Conservation (phyloP, 2,329 filamentous ascomycete genomes). For the Botrytis hyacinthi region DNA sequence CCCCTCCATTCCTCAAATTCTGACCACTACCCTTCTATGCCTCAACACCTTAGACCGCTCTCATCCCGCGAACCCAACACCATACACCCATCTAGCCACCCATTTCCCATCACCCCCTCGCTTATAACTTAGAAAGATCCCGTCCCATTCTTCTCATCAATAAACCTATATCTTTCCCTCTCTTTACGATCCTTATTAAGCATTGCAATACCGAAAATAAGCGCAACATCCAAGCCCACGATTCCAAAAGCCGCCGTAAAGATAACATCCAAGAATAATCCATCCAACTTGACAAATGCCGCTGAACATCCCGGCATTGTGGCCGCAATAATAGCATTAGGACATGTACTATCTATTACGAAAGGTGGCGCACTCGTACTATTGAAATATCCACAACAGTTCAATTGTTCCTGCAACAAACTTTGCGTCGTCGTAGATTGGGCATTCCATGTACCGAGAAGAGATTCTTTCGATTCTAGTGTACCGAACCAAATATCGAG, state of each 20-base stretch:
- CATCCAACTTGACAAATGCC: constrained; percentile 66
- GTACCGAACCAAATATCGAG: constrained; percentile 72
- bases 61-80: background rate
- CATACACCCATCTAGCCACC: background rate
- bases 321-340: constrained; percentile 67
- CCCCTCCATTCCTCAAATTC: background rate
- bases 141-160: constrained; percentile 73
- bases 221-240: constrained; percentile 51
- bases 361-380: constrained; percentile 67
- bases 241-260: constrained; percentile 80
- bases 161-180: constrained; percentile 72
- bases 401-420: constrained; percentile 70
- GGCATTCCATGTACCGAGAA: constrained; percentile 58
- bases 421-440: constrained; percentile 59
- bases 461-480: constrained; percentile 62
- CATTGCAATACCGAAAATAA: constrained; percentile 71
- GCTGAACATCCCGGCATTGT: constrained; percentile 67
- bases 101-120: background rate
- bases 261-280: constrained; percentile 69
- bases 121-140: constrained; percentile 46
- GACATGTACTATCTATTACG: constrained; percentile 65
- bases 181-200: constrained; percentile 79
- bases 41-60: background rate
- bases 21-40: background rate
- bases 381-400: constrained; percentile 79